These are phyloP conservation scores for Colletotrichum nymphaeae DNA, from an alignment of 2,329 filamentous ascomycete genomes.

Conservation along the genomic window DNA sequence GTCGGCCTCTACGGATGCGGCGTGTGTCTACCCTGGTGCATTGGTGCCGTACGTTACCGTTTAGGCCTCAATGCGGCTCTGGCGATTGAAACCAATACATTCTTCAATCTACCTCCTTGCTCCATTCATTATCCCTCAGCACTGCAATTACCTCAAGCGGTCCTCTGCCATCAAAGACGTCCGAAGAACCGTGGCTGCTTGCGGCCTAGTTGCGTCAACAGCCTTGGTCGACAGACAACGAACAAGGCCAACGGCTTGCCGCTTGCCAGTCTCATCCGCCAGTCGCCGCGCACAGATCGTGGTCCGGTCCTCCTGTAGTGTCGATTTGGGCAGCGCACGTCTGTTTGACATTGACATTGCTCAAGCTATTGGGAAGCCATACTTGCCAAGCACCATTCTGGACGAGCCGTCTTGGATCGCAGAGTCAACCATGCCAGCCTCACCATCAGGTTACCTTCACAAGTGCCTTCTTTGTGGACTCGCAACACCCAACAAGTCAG, in stretches of 20 bases:
- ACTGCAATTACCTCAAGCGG: constrained; percentile 16
- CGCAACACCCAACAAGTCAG: constrained; percentile 2
- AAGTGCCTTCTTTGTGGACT: background rate
- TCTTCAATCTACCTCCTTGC: constrained; percentile 9
- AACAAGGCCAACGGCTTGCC: constrained; percentile 15
- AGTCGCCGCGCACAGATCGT: constrained; percentile 32
- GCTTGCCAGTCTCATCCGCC: constrained; percentile 19
- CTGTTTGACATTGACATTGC: constrained; percentile 28
- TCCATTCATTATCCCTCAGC: background rate
- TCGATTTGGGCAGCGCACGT: constrained; percentile 22
- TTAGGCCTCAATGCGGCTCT: background rate
- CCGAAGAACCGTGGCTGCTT: constrained; percentile 15
- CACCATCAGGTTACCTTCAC: background rate
- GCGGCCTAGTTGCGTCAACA: constrained; percentile 21
- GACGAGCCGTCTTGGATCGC: background rate
- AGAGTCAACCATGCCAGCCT: background rate
- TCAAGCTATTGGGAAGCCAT: constrained; percentile 27
- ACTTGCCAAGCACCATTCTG: background rate
- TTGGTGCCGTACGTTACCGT: background rate
- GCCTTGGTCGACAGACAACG: background rate
- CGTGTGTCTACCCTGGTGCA: background rate
- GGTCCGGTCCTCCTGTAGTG: constrained; percentile 7
- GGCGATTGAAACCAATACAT: background rate
- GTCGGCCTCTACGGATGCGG: background rate
- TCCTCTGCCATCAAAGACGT: background rate